Percentiles rank a stretch among this genome's conserved stretches.
Evolutionary conservation across 352 stramenopile species (phyloP).

Genomic region (Phytophthora multivora): DNA sequence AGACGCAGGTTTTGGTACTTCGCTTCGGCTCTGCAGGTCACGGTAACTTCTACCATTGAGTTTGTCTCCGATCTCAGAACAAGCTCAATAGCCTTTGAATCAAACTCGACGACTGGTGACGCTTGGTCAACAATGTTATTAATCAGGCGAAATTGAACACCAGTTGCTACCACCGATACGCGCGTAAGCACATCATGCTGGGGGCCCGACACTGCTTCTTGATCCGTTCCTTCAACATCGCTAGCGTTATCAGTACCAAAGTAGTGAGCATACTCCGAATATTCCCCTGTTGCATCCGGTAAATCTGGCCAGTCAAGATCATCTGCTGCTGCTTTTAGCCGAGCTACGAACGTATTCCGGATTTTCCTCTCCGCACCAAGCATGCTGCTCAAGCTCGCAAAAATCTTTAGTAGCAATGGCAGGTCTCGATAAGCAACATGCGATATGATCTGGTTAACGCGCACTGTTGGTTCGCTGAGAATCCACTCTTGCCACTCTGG

Average conservation of each 20-base stretch:
- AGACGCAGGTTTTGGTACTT: constrained; percentile 89
- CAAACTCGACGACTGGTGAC: constrained; percentile 74
- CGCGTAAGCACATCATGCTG: constrained; percentile 34
- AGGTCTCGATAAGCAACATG: constrained; percentile 75
- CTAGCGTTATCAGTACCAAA: constrained; percentile 26
- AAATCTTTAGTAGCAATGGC: constrained; percentile 67
- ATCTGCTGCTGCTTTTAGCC: constrained; percentile 42
- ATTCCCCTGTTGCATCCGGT: constrained; percentile 36
- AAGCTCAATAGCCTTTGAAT: constrained; percentile 48
- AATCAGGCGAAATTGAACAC: constrained; percentile 72
- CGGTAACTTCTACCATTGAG: constrained; percentile 39
- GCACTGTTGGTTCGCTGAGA: constrained; percentile 41
- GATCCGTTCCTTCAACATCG: constrained; percentile 4
- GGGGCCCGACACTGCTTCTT: constrained; percentile 6
- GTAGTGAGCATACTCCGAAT: constrained; percentile 42
- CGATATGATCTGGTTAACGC: constrained; percentile 60
- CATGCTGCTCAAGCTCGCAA: constrained; percentile 37
- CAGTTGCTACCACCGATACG: constrained; percentile 39
- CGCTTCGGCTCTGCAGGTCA: constrained; percentile 59
- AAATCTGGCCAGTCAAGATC: constrained; percentile 52
- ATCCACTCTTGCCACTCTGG: constrained; percentile 57
- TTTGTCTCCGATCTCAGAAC: constrained; percentile 37
- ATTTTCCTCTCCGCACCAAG: constrained; percentile 49
- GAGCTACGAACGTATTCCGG: constrained; percentile 40
- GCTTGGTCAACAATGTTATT: constrained; percentile 87